These are phyloP conservation scores for Fusarium gaditjirri DNA, from an alignment of 2,329 filamentous ascomycete species.

Conservation along the genomic window DNA sequence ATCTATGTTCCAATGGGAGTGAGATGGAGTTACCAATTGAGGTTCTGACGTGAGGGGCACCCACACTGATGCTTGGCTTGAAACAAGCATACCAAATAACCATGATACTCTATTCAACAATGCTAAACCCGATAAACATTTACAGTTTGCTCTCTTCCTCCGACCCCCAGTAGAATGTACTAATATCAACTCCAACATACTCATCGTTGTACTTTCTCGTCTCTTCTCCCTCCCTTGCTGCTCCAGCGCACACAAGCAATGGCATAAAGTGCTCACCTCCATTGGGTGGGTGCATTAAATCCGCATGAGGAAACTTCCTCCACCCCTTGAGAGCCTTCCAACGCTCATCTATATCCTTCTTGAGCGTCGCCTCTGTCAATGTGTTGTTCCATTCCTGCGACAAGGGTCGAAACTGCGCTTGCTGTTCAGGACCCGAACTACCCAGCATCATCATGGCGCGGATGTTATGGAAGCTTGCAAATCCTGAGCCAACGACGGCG, in stretches of 20 bases:
- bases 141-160: constrained; percentile 34
- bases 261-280: constrained; percentile 70
- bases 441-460: constrained; percentile 55
- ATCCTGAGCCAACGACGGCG: constrained; percentile 70
- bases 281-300: constrained; percentile 63
- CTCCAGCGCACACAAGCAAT: constrained; percentile 65
- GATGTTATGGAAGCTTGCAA: constrained; percentile 68
- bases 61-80: not conserved
- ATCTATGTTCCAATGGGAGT: constrained; percentile 12
- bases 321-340: constrained; percentile 56
- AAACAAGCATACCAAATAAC: constrained; percentile 25
- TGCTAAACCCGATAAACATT: not conserved
- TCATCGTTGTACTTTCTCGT: constrained; percentile 60
- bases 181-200: constrained; percentile 60
- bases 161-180: constrained; percentile 65
- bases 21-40: constrained; percentile 7
- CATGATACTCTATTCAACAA: not conserved
- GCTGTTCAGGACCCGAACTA: constrained; percentile 31
- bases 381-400: constrained; percentile 58
- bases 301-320: constrained; percentile 59
- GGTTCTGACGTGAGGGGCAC: not conserved
- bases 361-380: constrained; percentile 54
- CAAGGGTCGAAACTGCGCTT: constrained; percentile 40
- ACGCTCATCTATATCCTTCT: constrained; percentile 49
- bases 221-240: constrained; percentile 56